A percentile compares a stretch with the other conserved stretches of the same genome.
Conservation (phyloP, 495 filamentous ascomycete genomes). For the Extremus antarcticus region DNA sequence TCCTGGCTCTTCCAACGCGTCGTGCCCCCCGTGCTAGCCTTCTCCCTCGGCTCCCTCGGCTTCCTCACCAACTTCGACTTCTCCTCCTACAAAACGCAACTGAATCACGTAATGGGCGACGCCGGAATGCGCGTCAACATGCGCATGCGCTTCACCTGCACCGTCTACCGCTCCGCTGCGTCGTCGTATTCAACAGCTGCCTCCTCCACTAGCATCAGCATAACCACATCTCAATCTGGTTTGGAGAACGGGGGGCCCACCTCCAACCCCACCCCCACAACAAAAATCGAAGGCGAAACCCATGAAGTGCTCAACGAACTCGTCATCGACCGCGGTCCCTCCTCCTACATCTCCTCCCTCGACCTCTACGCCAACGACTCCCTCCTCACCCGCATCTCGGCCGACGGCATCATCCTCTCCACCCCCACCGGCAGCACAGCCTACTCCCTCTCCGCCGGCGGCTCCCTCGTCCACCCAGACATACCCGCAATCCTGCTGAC, state of each 20-base stretch:
- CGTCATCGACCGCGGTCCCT: conserved; percentile 92
- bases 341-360: conserved; percentile 89
- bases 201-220: conserved; percentile 5
- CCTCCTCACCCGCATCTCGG: conserved; percentile 86
- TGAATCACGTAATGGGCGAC: conserved; percentile 79
- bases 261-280: conserved; percentile 6
- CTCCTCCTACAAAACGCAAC: conserved; percentile 62
- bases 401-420: conserved; percentile 93
- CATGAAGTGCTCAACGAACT: conserved; percentile 96
- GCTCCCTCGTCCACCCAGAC: conserved; percentile 89
- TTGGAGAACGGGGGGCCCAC: neutral
- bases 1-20: conserved; percentile 91
- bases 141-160: conserved; percentile 96
- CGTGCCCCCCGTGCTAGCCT: conserved; percentile 80
- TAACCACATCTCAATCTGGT: neutral
- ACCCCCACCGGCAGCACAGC: conserved; percentile 88
- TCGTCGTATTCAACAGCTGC: conserved; percentile 1
- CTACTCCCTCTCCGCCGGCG: conserved; percentile 90
- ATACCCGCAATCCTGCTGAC: conserved; percentile 96
- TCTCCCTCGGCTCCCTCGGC: conserved; percentile 77
- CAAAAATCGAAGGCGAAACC: conserved; percentile 48
- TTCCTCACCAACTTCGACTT: conserved; percentile 94
- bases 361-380: conserved; percentile 91
- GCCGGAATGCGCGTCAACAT: conserved; percentile 89
- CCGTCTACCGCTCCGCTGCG: conserved; percentile 53